These are phyloP conservation scores for Aspergillus ustus DNA, from an alignment of 2,329 filamentous ascomycete species.

Conservation along the genomic window DNA sequence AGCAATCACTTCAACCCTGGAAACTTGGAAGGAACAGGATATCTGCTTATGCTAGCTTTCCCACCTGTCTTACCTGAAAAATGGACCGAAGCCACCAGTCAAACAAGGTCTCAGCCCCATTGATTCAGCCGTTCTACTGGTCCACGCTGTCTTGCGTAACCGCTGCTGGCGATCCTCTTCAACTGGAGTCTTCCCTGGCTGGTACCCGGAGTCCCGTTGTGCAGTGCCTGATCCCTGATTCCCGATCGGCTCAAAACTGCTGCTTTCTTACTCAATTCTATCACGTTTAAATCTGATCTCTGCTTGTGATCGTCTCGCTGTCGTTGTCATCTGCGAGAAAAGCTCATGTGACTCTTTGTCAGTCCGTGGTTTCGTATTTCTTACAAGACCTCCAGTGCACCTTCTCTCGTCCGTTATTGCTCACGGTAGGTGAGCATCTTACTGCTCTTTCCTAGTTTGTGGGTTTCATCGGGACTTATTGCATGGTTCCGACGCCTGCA, in stretches of 20 bases:
- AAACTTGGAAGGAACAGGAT: background rate
- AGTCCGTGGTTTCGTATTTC: background rate
- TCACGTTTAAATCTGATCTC: background rate
- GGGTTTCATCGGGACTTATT: background rate
- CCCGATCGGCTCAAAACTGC: too few relatives aligned
- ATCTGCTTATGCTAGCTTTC: slow-evolving; percentile 1
- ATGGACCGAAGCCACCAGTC: slow-evolving; percentile 3
- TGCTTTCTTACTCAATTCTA: background rate
- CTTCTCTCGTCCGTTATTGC: background rate
- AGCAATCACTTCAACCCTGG: background rate
- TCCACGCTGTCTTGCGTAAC: slow-evolving; percentile 19
- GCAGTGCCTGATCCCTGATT: background rate
- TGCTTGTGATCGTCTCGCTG: background rate
- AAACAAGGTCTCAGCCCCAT: slow-evolving; percentile 9
- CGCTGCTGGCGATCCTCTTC: slow-evolving; percentile 15
- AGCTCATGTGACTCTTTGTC: background rate
- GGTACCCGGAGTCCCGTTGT: background rate
- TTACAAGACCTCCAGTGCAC: background rate
- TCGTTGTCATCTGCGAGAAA: background rate
- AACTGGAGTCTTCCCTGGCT: background rate
- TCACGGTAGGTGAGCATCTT: background rate
- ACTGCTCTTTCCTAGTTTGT: background rate
- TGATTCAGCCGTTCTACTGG: slow-evolving; percentile 7
- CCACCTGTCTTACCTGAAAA: background rate
- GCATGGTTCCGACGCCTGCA: background rate